Conservation (phyloP, 345 rosid genomes). For the Firmiana major region DNA sequence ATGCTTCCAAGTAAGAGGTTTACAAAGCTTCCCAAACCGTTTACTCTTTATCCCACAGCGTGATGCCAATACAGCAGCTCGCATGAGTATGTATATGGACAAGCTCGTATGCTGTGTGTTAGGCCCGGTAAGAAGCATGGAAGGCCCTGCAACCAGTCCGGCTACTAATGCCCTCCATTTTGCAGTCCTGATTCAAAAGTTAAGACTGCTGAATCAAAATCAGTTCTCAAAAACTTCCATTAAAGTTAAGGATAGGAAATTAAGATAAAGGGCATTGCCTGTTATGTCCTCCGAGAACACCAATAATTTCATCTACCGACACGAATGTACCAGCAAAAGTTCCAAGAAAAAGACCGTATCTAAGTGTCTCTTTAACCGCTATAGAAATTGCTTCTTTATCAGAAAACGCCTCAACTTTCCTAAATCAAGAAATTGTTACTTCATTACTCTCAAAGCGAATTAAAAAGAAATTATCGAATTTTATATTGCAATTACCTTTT, state of each 20-base stretch:
- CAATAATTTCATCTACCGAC: constrained; percentile 75
- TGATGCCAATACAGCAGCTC: constrained; percentile 87
- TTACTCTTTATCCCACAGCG: constrained; percentile 93
- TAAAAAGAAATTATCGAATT: neutral
- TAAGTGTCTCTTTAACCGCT: constrained; percentile 78
- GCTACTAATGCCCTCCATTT: constrained; percentile 89
- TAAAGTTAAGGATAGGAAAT: neutral
- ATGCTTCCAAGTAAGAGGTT: constrained; percentile 98
- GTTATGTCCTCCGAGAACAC: constrained; percentile 64
- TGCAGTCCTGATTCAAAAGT: constrained; percentile 54
- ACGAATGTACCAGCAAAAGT: constrained; percentile 90
- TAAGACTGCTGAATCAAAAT: constrained; percentile 10
- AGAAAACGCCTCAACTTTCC: constrained; percentile 60
- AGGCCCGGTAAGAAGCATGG: constrained; percentile 87
- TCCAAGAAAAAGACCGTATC: constrained; percentile 86
- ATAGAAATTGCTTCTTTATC: constrained; percentile 61
- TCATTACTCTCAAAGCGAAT: neutral
- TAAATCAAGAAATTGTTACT: constrained; percentile 17
- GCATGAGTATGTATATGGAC: constrained; percentile 89
- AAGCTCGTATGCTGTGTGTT: constrained; percentile 78
- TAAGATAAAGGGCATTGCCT: constrained; percentile 41
- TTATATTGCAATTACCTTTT: constrained; percentile 31
- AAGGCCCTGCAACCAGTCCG: constrained; percentile 88
- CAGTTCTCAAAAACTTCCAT: neutral
- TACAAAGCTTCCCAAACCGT: constrained; percentile 65